These are phyloP conservation scores for Pyronema omphalodes DNA, from an alignment of 495 filamentous ascomycete species.

Conservation along the genomic window DNA sequence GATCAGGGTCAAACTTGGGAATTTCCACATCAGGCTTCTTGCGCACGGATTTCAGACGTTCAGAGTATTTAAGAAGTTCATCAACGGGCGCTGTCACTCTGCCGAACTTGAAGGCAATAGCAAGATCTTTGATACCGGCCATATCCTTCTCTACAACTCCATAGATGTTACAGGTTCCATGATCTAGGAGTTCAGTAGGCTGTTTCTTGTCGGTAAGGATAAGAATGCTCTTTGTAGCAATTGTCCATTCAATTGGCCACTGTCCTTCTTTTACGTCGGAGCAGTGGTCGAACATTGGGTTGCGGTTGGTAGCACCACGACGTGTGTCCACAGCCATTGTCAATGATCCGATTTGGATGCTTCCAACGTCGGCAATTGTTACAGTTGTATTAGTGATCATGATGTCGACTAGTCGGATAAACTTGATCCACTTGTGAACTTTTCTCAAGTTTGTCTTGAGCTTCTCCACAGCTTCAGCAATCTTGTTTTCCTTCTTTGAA, in stretches of 20 bases:
- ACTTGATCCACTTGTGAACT: slow-evolving; percentile 69
- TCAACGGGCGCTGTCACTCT: slow-evolving; percentile 81
- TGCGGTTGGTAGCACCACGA: slow-evolving; percentile 75
- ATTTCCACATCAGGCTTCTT: slow-evolving; percentile 7
- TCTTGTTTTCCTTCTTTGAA: slow-evolving; percentile 35
- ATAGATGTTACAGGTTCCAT: slow-evolving; percentile 72
- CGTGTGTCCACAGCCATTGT: slow-evolving; percentile 79
- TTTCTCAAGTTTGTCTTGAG: slow-evolving; percentile 44
- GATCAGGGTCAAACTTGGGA: slow-evolving; percentile 13
- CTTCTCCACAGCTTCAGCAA: slow-evolving; percentile 41
- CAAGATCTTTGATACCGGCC: slow-evolving; percentile 76
- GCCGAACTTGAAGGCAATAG: slow-evolving; percentile 77
- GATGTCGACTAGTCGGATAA: slow-evolving; percentile 78
- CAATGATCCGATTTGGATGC: slow-evolving; percentile 64
- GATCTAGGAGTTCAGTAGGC: slow-evolving; percentile 75
- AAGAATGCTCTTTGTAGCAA: slow-evolving; percentile 64
- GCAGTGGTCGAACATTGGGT: slow-evolving; percentile 68
- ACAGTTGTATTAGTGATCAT: slow-evolving; percentile 64
- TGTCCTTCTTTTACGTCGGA: slow-evolving; percentile 50
- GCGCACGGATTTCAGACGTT: slow-evolving; percentile 21
- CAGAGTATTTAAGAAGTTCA: slow-evolving; percentile 48
- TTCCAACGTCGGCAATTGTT: slow-evolving; percentile 59
- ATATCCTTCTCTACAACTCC: slow-evolving; percentile 76
- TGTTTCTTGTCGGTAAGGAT: slow-evolving; percentile 60
- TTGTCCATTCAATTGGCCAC: slow-evolving; percentile 83